Percentiles rank a stretch among this genome's conserved stretches.
These are phyloP conservation scores for Hippophae gyantsensis DNA, from an alignment of 306 rosid species.

Conservation along the genomic window DNA sequence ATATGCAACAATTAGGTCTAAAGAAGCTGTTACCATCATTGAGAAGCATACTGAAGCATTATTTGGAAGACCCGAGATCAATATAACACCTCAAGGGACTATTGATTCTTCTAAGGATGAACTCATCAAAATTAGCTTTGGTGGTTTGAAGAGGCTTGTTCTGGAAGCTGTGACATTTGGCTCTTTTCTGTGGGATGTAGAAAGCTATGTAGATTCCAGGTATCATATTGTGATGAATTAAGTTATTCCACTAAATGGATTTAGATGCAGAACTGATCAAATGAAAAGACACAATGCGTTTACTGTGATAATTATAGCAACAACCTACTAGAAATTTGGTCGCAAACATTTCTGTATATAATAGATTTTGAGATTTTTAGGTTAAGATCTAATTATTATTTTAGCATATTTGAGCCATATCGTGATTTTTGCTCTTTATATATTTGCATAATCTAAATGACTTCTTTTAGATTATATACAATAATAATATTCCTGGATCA, in stretches of 20 bases:
- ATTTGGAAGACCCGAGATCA: slow-evolving; percentile 78
- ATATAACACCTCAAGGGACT: slow-evolving; percentile 50
- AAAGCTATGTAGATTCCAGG: slow-evolving; percentile 81
- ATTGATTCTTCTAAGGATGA: slow-evolving; percentile 62
- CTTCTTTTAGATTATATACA: no score
- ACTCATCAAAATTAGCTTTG: slow-evolving; percentile 65
- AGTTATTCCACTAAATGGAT: background rate
- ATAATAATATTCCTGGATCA: no score
- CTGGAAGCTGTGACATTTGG: slow-evolving; percentile 89
- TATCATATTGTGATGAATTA: slow-evolving; percentile 70
- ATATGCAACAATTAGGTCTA: slow-evolving; percentile 80
- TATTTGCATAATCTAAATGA: no score
- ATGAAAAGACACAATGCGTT: no score
- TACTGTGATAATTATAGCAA: no score
- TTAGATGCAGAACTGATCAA: no score
- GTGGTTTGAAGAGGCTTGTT: slow-evolving; percentile 70
- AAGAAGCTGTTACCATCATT: slow-evolving; percentile 69
- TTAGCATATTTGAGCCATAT: no score
- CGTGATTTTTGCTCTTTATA: no score
- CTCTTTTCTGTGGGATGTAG: slow-evolving; percentile 90
- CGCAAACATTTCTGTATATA: no score
- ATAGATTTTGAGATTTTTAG: no score
- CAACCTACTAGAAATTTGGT: no score
- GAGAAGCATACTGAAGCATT: slow-evolving; percentile 91
- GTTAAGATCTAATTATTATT: no score